Evolutionary conservation across 2,329 filamentous ascomycete genomes (phyloP).

Genomic region (Talaromyces verruculosus): DNA sequence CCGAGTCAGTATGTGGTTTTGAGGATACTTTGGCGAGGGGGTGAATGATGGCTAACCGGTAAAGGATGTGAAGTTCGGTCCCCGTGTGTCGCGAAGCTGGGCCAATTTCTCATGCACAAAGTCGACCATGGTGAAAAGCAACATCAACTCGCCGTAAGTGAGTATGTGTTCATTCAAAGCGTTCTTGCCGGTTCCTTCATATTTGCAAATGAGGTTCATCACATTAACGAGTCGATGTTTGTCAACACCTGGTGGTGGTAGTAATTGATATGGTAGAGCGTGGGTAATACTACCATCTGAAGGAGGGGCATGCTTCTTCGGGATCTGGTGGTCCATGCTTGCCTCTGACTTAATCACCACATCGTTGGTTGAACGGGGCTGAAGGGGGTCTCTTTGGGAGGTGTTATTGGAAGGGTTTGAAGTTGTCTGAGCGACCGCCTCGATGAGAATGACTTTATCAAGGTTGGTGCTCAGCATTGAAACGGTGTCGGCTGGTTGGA

Average conservation of each 20-base stretch:
- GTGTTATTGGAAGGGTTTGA: background rate
- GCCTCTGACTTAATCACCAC: background rate
- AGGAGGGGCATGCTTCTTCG: background rate
- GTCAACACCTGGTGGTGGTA: background rate
- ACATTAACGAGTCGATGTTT: background rate
- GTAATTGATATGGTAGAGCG: constrained; percentile 2
- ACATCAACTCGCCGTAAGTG: background rate
- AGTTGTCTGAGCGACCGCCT: background rate
- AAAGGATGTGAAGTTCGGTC: background rate
- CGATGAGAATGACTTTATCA: constrained; percentile 3
- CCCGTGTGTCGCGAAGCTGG: background rate
- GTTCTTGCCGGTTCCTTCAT: background rate
- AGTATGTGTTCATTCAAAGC: background rate
- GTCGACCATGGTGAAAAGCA: constrained; percentile 1
- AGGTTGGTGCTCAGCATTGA: background rate
- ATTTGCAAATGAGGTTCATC: constrained; percentile 4
- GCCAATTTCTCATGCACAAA: constrained; percentile 13
- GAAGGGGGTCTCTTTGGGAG: background rate
- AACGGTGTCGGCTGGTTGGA: background rate
- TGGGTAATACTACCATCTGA: background rate
- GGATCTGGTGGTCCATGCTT: background rate
- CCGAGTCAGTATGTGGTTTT: background rate
- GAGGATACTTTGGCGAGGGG: background rate
- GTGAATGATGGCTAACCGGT: background rate
- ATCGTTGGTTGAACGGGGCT: background rate